Conservation (phyloP, 768 basidiomycete genomes). For the Suillus paluster region DNA sequence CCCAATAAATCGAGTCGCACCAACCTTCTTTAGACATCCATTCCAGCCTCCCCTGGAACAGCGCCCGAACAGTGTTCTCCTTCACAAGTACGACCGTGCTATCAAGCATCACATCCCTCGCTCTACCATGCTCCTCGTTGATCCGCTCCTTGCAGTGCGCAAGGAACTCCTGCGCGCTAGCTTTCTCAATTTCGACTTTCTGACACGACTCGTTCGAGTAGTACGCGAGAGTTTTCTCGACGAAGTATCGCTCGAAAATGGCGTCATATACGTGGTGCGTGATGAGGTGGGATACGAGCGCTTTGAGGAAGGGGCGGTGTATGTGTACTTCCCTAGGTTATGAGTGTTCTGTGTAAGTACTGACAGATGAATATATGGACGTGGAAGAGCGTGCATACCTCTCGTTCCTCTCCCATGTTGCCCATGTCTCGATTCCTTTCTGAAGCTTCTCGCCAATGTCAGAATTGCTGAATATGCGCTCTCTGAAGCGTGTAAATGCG, state of each 20-base stretch:
- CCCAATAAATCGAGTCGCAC: constrained; percentile 31
- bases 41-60: constrained; percentile 48
- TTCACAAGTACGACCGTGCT: constrained; percentile 54
- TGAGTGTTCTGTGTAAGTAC: not conserved
- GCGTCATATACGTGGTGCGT: constrained; percentile 58
- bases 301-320: constrained; percentile 45
- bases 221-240: constrained; percentile 53
- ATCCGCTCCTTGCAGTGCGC: constrained; percentile 48
- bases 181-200: constrained; percentile 35
- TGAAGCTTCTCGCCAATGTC: constrained; percentile 49
- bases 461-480: constrained; percentile 53
- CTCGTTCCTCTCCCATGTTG: constrained; percentile 55
- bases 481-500: constrained; percentile 58
- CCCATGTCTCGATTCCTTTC: constrained; percentile 52
- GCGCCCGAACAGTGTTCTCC: constrained; percentile 55
- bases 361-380: constrained; percentile 11
- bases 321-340: constrained; percentile 40
- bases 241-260: constrained; percentile 59
- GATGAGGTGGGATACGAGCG: constrained; percentile 61
- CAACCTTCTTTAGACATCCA: constrained; percentile 49
- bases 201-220: constrained; percentile 56
- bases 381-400: constrained; percentile 31
- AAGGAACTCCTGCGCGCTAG: constrained; percentile 58
- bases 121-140: constrained; percentile 61
- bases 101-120: constrained; percentile 52